Evolutionary conservation across 352 stramenopile genomes (phyloP).

Genomic region (Globisporangium solare): DNA sequence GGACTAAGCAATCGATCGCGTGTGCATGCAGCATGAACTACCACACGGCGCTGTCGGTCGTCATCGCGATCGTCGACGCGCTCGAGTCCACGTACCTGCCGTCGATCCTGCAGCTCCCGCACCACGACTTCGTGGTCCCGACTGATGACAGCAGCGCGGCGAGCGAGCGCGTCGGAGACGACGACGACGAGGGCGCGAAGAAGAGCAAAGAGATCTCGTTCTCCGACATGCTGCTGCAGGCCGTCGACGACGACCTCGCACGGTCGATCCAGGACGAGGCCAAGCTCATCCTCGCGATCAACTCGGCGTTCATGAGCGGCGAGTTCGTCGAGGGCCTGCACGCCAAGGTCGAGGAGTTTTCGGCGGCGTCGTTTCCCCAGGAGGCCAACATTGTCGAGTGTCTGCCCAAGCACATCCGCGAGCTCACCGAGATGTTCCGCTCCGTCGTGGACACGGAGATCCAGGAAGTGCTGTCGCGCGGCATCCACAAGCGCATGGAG

Average conservation of each 20-base stretch:
- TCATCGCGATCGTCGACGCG: constrained; percentile 80
- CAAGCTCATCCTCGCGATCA: constrained; percentile 86
- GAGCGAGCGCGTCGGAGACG: constrained; percentile 3
- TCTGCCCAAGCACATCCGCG: constrained; percentile 61
- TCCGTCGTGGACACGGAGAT: constrained; percentile 74
- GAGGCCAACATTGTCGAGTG: constrained; percentile 65
- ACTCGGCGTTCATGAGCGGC: constrained; percentile 76
- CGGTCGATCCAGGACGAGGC: constrained; percentile 57
- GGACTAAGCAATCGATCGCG: not conserved
- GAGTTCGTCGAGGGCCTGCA: constrained; percentile 65
- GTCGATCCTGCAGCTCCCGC: constrained; percentile 65
- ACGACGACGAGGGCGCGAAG: constrained; percentile 16
- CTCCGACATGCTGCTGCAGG: constrained; percentile 72
- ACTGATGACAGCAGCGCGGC: not conserved
- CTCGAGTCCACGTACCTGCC: constrained; percentile 78
- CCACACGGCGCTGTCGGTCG: constrained; percentile 73
- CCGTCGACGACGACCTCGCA: constrained; percentile 74
- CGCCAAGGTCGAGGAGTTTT: constrained; percentile 56
- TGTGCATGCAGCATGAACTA: constrained; percentile 57
- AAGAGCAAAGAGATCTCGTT: constrained; percentile 68
- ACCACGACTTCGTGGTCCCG: constrained; percentile 53
- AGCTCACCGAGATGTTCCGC: constrained; percentile 65
- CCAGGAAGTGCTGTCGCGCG: constrained; percentile 47
- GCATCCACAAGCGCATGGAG: constrained; percentile 40
- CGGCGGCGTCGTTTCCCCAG: constrained; percentile 33